These are phyloP conservation scores for Cymodocea nodosa DNA, from an alignment of 116 monocot genomes.

Conservation along the genomic window DNA sequence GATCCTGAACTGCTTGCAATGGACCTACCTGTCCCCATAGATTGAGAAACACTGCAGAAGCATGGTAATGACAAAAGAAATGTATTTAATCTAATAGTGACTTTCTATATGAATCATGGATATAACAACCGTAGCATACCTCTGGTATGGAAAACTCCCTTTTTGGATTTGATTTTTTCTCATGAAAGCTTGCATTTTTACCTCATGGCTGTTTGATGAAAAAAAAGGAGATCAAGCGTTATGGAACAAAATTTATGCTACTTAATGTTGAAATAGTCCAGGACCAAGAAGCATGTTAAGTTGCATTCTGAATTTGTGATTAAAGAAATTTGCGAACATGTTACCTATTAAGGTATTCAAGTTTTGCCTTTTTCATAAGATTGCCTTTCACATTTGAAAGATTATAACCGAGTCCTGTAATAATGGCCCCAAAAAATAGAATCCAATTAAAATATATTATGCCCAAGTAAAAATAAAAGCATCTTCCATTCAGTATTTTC, in stretches of 20 bases:
- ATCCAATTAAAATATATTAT: not conserved
- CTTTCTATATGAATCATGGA: not conserved
- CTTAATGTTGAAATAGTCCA: not conserved
- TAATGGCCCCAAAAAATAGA: not conserved
- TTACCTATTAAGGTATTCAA: constrained; percentile 54
- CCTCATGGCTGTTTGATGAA: constrained; percentile 29
- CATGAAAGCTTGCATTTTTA: constrained; percentile 28
- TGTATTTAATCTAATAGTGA: not conserved
- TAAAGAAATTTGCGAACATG: not conserved
- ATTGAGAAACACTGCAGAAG: constrained; percentile 19
- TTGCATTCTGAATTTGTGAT: not conserved
- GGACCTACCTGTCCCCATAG: constrained; percentile 10
- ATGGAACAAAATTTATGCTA: not conserved
- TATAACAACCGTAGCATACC: constrained; percentile 9
- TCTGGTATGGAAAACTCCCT: constrained; percentile 10
- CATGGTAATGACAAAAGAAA: constrained; percentile 1
- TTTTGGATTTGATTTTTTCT: constrained; percentile 23
- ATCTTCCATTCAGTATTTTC: not conserved
- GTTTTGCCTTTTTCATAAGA: constrained; percentile 66
- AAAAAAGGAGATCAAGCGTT: not conserved
- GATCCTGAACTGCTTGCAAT: constrained; percentile 15
- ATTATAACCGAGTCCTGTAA: constrained; percentile 25
- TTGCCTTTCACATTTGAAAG: constrained; percentile 35
- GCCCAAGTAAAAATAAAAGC: not conserved
- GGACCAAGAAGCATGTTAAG: not conserved